A percentile compares a stretch with the other conserved stretches of the same genome.
Conservation (phyloP, 805 yeast species). For the Nakazawaea ishiwadae region DNA sequence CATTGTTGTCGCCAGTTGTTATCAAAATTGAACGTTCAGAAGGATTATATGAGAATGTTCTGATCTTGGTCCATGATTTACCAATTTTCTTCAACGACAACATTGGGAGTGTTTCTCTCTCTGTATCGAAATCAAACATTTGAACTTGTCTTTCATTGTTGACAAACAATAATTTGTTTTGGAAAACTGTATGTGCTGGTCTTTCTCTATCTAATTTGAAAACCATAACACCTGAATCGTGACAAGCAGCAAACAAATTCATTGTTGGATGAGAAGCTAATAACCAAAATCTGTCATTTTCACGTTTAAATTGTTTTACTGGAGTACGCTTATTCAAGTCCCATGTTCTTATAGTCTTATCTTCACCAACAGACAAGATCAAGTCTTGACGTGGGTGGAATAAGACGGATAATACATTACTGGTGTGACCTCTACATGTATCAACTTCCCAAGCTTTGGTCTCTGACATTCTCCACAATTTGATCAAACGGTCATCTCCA, state of each 20-base stretch:
- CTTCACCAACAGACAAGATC: constrained; percentile 91
- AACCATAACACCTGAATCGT: constrained; percentile 96
- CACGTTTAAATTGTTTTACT: constrained; percentile 90
- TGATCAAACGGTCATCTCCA: constrained; percentile 93
- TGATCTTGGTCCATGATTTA: constrained; percentile 78
- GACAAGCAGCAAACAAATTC: constrained; percentile 93
- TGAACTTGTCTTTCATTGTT: constrained; percentile 86
- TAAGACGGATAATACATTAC: constrained; percentile 80
- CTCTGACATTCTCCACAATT: constrained; percentile 96
- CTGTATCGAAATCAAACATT: constrained; percentile 62
- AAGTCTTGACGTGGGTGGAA: constrained; percentile 94
- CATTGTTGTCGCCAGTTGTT: constrained; percentile 65
- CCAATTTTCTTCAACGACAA: constrained; percentile 82
- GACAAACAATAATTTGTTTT: constrained; percentile 69
- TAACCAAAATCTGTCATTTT: constrained; percentile 92
- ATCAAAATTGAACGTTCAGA: constrained; percentile 84
- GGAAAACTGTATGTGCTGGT: constrained; percentile 77
- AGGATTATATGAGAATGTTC: constrained; percentile 85
- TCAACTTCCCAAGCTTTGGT: constrained; percentile 99
- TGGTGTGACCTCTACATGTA: constrained; percentile 96
- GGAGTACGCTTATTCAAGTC: constrained; percentile 91
- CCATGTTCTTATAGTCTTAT: constrained; percentile 95
- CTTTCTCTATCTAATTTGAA: constrained; percentile 97
- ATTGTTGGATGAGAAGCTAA: constrained; percentile 84
- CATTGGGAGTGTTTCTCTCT: constrained; percentile 69